Base-by-base conservation (phyloP, 352 stramenopile species). In the Phytophthora sp. region DNA sequence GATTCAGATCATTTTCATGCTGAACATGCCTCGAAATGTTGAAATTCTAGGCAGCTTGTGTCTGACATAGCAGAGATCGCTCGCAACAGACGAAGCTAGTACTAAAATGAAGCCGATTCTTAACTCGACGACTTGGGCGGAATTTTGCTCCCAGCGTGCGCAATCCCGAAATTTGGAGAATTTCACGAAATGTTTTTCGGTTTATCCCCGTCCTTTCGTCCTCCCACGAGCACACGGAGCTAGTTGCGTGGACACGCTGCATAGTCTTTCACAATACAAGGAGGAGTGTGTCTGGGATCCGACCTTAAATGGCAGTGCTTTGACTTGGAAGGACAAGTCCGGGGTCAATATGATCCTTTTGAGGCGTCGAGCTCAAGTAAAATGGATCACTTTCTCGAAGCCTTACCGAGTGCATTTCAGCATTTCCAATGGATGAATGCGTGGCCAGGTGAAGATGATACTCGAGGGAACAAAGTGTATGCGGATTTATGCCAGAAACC, bases 391-490 rank as follows among this genome's bases (percentile, higher is more conserved):
- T 90, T 86, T 20, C 80, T 69, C 0, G 71, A 79, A 1, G 23
- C 55, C 7, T 23, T 90, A 21, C 65, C 78, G 4, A 9, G 3
- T 11, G 18, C 30, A 24, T 75, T 57, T 6, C 9, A 45, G 0
- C 29, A 62, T 3, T 57, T 76, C 31, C 74, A 84, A 31, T 90
- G 83, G 83, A 70, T 74, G 29, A 74, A 85, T 16, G 47, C 21
- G n/a, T 80, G 71, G 49, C 80, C 83, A 27, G 70, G 62, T 9
- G 20, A 61, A 30, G 61, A 47, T 2, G 63, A 63, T 7, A 74
- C 49, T 7, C 66, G 79, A 18, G 79, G 79, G 3, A 91, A 90
- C 18, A 11, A 74, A 7, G 60, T 80, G 16, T 90, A 90, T 45
- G 50, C 80, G 0, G 67, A 79, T 3, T 39, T 76, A n/a, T 21